phyloP scores from a whole-genome alignment of 169 alveolate species.

The Plasmodium gonderi region DNA sequence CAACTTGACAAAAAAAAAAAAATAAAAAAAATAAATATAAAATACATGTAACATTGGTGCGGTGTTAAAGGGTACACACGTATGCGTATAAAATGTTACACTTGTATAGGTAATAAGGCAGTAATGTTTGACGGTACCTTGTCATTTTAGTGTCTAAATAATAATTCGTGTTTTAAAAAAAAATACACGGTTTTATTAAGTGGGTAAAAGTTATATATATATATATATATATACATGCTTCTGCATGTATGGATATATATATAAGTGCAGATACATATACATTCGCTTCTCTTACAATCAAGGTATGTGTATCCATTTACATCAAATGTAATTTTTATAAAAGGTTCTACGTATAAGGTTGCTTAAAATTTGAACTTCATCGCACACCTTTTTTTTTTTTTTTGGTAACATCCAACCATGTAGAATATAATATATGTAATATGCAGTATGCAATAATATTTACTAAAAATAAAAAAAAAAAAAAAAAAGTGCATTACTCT shows the following conservation, averaged over 20 bases:
- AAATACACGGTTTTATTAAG: not conserved
- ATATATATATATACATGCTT: not conserved
- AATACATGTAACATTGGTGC: not conserved
- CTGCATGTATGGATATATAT: not conserved
- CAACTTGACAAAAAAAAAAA: too few species aligned
- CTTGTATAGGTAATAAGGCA: not conserved
- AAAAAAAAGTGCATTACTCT: not conserved
- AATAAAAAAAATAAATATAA: not conserved
- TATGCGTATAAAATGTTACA: not conserved
- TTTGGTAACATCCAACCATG: not conserved
- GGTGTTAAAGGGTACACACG: not conserved
- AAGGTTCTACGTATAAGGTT: not conserved
- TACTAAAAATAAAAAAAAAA: not conserved
- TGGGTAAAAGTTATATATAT: not conserved
- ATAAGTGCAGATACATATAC: not conserved
- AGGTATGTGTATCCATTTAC: not conserved
- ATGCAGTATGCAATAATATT: not conserved
- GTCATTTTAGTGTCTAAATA: not conserved
- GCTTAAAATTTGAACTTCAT: not conserved
- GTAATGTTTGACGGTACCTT: not conserved
- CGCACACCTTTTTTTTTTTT: not conserved
- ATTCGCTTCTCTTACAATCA: not conserved
- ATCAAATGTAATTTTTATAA: not conserved
- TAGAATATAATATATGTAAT: not conserved
- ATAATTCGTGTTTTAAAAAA: not conserved